phyloP scores from a whole-genome alignment of 305 asterid genomes.

The Fraxinus dipetala region DNA sequence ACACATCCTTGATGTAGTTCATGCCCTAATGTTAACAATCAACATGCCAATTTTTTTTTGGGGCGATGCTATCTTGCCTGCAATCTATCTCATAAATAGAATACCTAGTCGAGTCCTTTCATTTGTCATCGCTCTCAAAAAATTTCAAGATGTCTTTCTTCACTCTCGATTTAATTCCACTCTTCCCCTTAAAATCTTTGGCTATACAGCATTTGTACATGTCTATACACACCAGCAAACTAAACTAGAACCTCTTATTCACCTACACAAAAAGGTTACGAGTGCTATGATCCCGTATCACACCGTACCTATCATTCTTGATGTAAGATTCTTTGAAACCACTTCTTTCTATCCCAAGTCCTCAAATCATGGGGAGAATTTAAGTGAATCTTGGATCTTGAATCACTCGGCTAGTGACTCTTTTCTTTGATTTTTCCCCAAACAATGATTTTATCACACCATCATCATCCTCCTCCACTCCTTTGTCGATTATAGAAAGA shows the following conservation, averaged over 20 bases:
- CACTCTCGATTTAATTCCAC: neutral
- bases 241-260: neutral
- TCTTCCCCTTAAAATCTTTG: neutral
- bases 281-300: neutral
- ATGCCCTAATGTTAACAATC: neutral
- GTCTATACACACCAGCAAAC: neutral
- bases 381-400: neutral
- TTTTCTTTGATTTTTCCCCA: neutral
- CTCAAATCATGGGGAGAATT: neutral
- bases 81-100: neutral
- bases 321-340: neutral
- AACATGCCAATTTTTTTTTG: too few species aligned
- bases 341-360: neutral
- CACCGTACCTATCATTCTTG: neutral
- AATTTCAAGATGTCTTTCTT: neutral
- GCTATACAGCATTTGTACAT: neutral
- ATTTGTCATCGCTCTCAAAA: neutral
- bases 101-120: neutral
- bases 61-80: neutral
- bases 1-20: neutral
- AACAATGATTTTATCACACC: neutral
- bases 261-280: neutral
- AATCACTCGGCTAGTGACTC: neutral
- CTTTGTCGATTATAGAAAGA: neutral
- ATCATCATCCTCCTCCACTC: neutral